Evolutionary conservation across 78 protist species (phyloP), one percentile per base, ranked within the genome.

Genomic region (Isochrysis galbana): DNA sequence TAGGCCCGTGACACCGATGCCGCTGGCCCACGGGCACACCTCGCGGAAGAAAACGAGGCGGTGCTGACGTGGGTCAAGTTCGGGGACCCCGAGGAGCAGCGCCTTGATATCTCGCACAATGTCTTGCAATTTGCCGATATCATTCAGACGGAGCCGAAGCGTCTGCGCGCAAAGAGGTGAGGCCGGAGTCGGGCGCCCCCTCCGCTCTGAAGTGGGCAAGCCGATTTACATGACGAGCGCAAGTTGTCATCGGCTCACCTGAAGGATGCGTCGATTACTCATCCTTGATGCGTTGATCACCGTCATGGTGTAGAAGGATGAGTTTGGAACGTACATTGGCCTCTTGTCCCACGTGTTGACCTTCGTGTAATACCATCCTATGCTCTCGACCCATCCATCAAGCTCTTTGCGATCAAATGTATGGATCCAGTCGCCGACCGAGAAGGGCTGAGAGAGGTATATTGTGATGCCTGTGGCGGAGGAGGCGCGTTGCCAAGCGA

Each of bases 201-300:
- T 11, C n/a, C n/a, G n/a, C n/a, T 22, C n/a, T 11, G 67, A 19
- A 11, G 67, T 19, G 67, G 67, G 67, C n/a, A 19, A 11, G 67
- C n/a, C 67, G 67, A 54, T 11, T 11, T 11, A 19, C n/a, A 19
- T 11, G n/a, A 19, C 67, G 19, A 11, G 67, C n/a, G n/a, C n/a
- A n/a, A n/a, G n/a, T n/a, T n/a, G n/a, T 7, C 41, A 1, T 0
- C n/a, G n/a, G n/a, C n/a, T n/a, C n/a, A n/a, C n/a, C n/a, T n/a
- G n/a, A 36, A 42, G 88, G 88, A 82, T 82, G 88, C 88, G 88
- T 7, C 88, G 88, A 55, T 82, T 82, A 21, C 67, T 32, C 88
- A 82, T 82, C 44, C 88, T 48, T 0, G 39, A 29, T 3, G 88
- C 51, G 88, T 82, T 82, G 88, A 82, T 26, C 36, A 82, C 2